Evolutionary conservation across 768 basidiomycete species (phyloP).

Genomic region (Serendipita sp.): DNA sequence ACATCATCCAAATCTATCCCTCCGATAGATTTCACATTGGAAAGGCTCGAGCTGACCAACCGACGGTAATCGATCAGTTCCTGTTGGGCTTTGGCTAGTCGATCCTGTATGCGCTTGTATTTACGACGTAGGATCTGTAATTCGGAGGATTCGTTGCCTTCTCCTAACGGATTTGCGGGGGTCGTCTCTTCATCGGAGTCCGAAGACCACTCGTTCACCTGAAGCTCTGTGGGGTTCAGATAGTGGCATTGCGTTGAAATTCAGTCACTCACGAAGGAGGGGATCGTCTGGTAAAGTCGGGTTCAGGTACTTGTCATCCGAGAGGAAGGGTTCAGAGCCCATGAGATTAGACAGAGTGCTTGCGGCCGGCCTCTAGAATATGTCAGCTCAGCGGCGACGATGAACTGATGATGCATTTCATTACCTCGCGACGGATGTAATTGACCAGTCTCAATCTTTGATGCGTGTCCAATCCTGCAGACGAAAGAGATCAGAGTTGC

Average conservation of each 20-base stretch:
- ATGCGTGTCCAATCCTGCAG: constrained; percentile 59
- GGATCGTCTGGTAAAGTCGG: constrained; percentile 80
- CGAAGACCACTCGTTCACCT: constrained; percentile 50
- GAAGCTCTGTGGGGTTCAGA: constrained; percentile 32
- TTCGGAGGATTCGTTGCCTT: constrained; percentile 17
- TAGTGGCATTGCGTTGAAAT: constrained; percentile 5
- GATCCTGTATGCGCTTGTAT: constrained; percentile 44
- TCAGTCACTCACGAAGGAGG: constrained; percentile 52
- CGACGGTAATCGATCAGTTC: constrained; percentile 48
- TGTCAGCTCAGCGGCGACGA: constrained; percentile 6
- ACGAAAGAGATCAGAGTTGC: not conserved
- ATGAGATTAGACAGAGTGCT: constrained; percentile 31
- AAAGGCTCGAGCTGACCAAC: constrained; percentile 36
- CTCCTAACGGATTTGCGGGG: constrained; percentile 8
- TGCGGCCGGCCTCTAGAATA: constrained; percentile 36
- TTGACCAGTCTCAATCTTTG: constrained; percentile 72
- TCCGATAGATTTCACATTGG: constrained; percentile 19
- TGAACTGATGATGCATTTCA: constrained; percentile 1
- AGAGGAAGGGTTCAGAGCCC: constrained; percentile 46
- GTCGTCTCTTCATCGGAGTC: constrained; percentile 48
- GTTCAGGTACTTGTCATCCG: constrained; percentile 63
- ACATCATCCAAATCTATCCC: constrained; percentile 23
- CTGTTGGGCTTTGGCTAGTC: constrained; percentile 40
- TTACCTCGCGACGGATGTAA: constrained; percentile 64
- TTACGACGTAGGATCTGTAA: constrained; percentile 25